Evolutionary conservation across 2,329 filamentous ascomycete genomes (phyloP).

Genomic region (Apiospora malaysiana): DNA sequence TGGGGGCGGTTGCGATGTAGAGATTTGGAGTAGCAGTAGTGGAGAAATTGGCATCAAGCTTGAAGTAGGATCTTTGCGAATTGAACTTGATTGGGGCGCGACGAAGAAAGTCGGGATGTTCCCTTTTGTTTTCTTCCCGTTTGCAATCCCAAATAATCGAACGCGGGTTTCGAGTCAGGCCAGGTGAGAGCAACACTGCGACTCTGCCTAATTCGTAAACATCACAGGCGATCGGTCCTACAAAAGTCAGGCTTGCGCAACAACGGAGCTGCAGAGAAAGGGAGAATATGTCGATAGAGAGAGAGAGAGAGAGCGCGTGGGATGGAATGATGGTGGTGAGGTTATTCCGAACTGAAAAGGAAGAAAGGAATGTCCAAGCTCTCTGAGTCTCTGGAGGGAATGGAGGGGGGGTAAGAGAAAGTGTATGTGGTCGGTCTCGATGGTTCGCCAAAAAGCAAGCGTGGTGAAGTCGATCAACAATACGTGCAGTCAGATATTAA

Average conservation of each 20-base stretch:
- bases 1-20: slow-evolving; percentile 4
- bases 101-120: background rate
- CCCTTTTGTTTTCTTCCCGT: background rate
- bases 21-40: background rate
- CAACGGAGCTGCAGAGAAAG: too few species aligned
- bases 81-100: slow-evolving; percentile 1
- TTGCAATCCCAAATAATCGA: background rate
- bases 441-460: background rate
- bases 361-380: slow-evolving; percentile 11
- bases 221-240: slow-evolving; percentile 16
- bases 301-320: background rate
- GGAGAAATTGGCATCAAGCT: slow-evolving; percentile 7
- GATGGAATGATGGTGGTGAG: slow-evolving; percentile 1
- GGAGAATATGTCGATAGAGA: background rate
- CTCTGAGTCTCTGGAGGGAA: slow-evolving; percentile 6
- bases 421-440: background rate
- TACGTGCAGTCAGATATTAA: slow-evolving; percentile 5
- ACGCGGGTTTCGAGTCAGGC: slow-evolving; percentile 13
- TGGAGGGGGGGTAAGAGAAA: background rate
- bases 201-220: slow-evolving; percentile 10
- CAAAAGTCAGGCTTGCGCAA: background rate
- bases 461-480: slow-evolving; percentile 16
- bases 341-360: slow-evolving; percentile 8
- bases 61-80: background rate
- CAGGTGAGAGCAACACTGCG: slow-evolving; percentile 17